Conservation (phyloP, 257 asterid genomes). For the Primulina huaijiensis region DNA sequence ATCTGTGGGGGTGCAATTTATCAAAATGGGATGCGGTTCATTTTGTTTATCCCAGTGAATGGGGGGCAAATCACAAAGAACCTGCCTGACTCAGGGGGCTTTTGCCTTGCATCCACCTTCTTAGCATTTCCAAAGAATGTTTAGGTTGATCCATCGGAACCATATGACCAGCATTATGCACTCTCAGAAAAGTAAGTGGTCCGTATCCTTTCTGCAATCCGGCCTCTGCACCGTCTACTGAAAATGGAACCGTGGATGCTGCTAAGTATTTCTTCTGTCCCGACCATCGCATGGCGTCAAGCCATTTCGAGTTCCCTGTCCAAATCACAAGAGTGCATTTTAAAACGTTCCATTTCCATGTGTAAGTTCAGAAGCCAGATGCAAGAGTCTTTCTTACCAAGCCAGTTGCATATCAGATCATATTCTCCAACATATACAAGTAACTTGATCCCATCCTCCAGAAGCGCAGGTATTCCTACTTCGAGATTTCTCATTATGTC, state of each 20-base stretch:
- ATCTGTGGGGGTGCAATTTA: no score
- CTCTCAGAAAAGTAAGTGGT: conserved; percentile 59
- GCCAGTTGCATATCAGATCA: conserved; percentile 79
- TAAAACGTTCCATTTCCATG: no score
- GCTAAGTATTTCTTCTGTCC: conserved; percentile 39
- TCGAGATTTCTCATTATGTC: conserved; percentile 58
- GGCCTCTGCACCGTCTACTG: conserved; percentile 41
- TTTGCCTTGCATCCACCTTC: conserved; percentile 51
- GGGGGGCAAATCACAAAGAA: no score
- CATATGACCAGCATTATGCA: conserved; percentile 65
- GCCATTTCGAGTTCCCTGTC: conserved; percentile 81
- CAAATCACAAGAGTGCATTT: neutral
- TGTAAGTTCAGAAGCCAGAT: no score
- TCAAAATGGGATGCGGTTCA: no score
- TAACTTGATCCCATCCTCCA: conserved; percentile 58
- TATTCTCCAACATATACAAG: conserved; percentile 69
- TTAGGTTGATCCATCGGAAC: conserved; percentile 90
- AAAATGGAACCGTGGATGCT: conserved; percentile 42
- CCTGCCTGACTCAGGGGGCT: no score
- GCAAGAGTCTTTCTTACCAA: conserved; percentile 34
- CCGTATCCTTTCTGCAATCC: conserved; percentile 57
- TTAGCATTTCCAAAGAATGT: conserved; percentile 60
- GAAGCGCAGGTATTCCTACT: conserved; percentile 44
- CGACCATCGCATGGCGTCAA: conserved; percentile 59
- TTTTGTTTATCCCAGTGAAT: no score